Evolutionary conservation across 2,329 filamentous ascomycete species (phyloP).

Genomic region (Pseudogymnoascus sp.): DNA sequence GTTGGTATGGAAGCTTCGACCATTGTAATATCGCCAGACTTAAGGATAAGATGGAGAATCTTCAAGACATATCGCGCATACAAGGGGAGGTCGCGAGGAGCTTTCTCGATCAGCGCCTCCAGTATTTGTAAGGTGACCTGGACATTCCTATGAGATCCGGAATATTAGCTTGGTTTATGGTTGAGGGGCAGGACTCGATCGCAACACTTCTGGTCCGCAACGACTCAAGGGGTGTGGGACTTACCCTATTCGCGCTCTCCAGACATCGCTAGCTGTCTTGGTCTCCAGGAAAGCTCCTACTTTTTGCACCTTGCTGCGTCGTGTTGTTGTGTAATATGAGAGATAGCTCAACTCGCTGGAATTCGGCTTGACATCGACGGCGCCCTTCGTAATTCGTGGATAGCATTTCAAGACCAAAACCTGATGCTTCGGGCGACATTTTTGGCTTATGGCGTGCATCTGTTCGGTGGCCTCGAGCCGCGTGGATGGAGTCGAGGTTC

Average conservation of each 20-base stretch:
- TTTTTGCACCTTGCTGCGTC: slow-evolving; percentile 91
- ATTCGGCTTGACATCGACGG: slow-evolving; percentile 90
- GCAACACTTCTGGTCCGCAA: slow-evolving; percentile 11
- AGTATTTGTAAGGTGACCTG: slow-evolving; percentile 93
- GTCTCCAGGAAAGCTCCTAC: slow-evolving; percentile 92
- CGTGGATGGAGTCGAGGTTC: not conserved
- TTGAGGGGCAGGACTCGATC: slow-evolving; percentile 13
- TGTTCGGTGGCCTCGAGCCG: not conserved
- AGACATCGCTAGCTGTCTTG: slow-evolving; percentile 86
- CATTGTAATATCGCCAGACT: slow-evolving; percentile 83
- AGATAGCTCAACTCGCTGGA: slow-evolving; percentile 95
- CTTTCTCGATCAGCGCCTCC: slow-evolving; percentile 84
- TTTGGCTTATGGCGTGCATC: slow-evolving; percentile 60
- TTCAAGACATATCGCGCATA: slow-evolving; percentile 80
- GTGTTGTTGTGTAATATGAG: slow-evolving; percentile 91
- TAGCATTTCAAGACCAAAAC: slow-evolving; percentile 95
- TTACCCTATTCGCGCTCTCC: slow-evolving; percentile 78
- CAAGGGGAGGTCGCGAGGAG: slow-evolving; percentile 80
- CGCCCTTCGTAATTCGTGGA: slow-evolving; percentile 82
- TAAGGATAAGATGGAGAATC: slow-evolving; percentile 74
- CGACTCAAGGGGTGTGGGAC: slow-evolving; percentile 25
- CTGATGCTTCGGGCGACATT: slow-evolving; percentile 89
- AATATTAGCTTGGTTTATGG: slow-evolving; percentile 1
- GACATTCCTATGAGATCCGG: slow-evolving; percentile 57
- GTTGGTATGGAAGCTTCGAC: slow-evolving; percentile 82